phyloP scores from a whole-genome alignment of 176 grass and related monocot species.

The Dendrocalamus sinicus region DNA sequence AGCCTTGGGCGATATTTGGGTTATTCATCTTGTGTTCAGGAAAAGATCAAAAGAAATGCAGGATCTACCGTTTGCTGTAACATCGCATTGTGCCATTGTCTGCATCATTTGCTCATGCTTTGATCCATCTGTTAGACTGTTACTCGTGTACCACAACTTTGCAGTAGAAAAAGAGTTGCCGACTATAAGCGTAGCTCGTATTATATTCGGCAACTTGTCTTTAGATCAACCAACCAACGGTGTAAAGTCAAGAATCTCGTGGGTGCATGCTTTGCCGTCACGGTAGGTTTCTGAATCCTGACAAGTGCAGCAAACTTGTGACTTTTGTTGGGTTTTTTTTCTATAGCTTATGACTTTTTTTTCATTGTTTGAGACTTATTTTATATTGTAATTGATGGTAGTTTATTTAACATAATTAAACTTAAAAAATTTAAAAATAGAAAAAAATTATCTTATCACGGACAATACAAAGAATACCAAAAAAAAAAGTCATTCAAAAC shows the following conservation, averaged over 20 bases:
- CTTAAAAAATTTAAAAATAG: too few relatives aligned
- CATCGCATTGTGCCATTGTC: neutral
- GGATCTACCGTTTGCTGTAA: neutral
- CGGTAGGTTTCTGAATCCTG: conserved; percentile 40
- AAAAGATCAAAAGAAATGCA: neutral
- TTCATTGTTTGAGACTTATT: too few relatives aligned
- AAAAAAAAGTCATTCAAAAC: too few relatives aligned
- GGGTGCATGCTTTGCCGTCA: conserved; percentile 38
- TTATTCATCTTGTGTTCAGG: neutral
- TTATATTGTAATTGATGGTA: too few relatives aligned
- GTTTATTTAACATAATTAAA: too few relatives aligned
- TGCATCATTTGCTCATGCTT: neutral
- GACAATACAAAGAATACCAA: too few relatives aligned
- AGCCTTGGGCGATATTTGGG: neutral
- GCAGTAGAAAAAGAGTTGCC: neutral
- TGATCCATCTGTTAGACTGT: neutral
- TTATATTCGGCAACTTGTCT: neutral
- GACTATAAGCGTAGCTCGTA: neutral
- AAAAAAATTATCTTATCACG: too few relatives aligned
- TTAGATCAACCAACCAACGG: neutral
- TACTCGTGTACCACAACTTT: neutral
- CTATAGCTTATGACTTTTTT: too few relatives aligned
- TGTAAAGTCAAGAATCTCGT: conserved; percentile 33
- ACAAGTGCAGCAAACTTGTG: neutral
- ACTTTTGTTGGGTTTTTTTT: too few relatives aligned